phyloP scores from a whole-genome alignment of 2,329 filamentous ascomycete genomes.

The Pseudogymnoascus pannorum region DNA sequence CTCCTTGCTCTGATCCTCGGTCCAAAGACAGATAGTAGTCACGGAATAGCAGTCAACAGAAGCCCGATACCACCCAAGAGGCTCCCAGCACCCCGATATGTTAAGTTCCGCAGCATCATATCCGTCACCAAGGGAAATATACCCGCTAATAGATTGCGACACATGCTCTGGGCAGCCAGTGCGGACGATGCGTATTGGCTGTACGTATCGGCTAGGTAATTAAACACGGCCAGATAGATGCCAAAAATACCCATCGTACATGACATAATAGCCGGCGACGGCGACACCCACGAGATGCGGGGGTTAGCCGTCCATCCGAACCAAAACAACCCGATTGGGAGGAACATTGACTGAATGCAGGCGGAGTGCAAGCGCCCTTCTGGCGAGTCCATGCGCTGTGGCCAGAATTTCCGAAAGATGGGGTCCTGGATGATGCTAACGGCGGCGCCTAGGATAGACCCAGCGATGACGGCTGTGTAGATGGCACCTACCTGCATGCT shows the following conservation, averaged over 20 bases:
- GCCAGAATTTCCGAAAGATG: too few relatives aligned
- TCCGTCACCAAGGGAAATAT: conserved; percentile 71
- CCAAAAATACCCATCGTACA: conserved; percentile 81
- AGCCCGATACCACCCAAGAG: conserved; percentile 74
- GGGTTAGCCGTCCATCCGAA: conserved; percentile 65
- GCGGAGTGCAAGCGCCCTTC: conserved; percentile 79
- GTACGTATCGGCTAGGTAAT: conserved; percentile 86
- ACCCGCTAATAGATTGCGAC: conserved; percentile 75
- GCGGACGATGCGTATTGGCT: conserved; percentile 78
- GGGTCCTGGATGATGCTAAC: too few relatives aligned
- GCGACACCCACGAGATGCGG: conserved; percentile 63
- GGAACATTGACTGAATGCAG: conserved; percentile 65
- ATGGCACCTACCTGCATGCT: conserved; percentile 61
- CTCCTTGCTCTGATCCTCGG: too few relatives aligned
- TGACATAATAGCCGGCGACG: conserved; percentile 60
- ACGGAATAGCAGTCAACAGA: too few relatives aligned
- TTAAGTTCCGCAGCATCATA: conserved; percentile 65
- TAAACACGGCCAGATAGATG: conserved; percentile 83
- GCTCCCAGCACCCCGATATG: conserved; percentile 62
- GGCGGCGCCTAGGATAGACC: too few relatives aligned
- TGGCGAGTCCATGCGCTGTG: too few relatives aligned
- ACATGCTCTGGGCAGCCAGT: conserved; percentile 78
- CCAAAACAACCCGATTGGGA: conserved; percentile 75
- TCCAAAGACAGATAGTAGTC: too few relatives aligned
- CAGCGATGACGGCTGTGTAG: too few relatives aligned